Evolutionary conservation across 257 asterid species (phyloP).

Genomic region (Solanum sejunctum): DNA sequence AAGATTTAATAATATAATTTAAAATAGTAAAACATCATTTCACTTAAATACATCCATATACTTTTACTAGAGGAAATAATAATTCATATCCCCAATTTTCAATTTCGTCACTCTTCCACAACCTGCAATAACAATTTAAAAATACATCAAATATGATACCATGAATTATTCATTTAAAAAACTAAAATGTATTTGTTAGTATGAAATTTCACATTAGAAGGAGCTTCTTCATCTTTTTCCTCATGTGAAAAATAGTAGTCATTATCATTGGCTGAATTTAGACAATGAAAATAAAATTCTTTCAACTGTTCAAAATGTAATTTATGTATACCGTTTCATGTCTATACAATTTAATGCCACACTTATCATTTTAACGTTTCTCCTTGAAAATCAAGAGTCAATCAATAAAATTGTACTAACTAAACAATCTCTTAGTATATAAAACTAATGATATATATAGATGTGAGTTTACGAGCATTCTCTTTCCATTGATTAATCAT

Average conservation of each 20-base stretch:
- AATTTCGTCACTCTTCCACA: too few relatives aligned
- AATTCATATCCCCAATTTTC: too few relatives aligned
- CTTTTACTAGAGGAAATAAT: too few relatives aligned
- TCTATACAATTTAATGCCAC: neutral
- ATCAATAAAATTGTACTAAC: neutral
- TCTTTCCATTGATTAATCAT: neutral
- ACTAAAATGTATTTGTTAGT: too few relatives aligned
- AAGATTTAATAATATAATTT: too few relatives aligned
- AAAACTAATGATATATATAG: neutral
- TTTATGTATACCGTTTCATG: neutral
- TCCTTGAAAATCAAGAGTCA: neutral
- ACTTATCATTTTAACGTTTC: neutral
- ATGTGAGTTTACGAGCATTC: neutral
- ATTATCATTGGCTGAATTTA: neutral
- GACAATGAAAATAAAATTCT: neutral
- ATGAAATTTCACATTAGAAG: neutral
- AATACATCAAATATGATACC: too few relatives aligned
- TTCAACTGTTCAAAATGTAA: neutral
- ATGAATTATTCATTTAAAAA: too few relatives aligned
- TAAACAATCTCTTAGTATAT: neutral
- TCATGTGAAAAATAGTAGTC: neutral
- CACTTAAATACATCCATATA: too few relatives aligned
- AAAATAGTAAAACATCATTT: too few relatives aligned
- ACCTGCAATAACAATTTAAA: too few relatives aligned
- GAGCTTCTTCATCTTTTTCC: neutral